Percentiles rank a stretch among this genome's conserved stretches.
Evolutionary conservation across 2,329 filamentous ascomycete species (phyloP).

Genomic region (Penicillium capsulatum): DNA sequence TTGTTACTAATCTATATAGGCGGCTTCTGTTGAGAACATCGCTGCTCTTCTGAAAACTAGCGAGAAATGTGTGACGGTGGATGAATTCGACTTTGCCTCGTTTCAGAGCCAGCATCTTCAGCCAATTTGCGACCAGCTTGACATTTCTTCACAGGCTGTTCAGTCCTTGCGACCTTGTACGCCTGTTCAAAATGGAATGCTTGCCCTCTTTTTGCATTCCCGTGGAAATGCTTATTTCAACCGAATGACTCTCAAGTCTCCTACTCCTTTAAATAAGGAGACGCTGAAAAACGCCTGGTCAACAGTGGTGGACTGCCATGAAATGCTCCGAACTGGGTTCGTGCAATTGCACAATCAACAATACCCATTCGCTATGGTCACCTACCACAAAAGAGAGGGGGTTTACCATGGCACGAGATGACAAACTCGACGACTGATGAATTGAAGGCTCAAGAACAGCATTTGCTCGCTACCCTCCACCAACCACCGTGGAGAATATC

Average conservation of each 20-base stretch:
- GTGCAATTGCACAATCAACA: slow-evolving; percentile 56
- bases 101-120: slow-evolving; percentile 48
- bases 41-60: slow-evolving; percentile 38
- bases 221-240: slow-evolving; percentile 71
- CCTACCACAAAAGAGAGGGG: slow-evolving; percentile 45
- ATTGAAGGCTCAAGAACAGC: slow-evolving; percentile 11
- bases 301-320: slow-evolving; percentile 51
- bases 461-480: slow-evolving; percentile 47
- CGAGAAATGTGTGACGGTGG: slow-evolving; percentile 12
- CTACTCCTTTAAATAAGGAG: slow-evolving; percentile 32
- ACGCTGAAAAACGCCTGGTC: slow-evolving; percentile 58
- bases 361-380: slow-evolving; percentile 70
- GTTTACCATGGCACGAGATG: slow-evolving; percentile 44
- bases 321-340: slow-evolving; percentile 76
- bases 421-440: neutral
- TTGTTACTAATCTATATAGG: slow-evolving; percentile 23
- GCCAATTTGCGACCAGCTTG: slow-evolving; percentile 29
- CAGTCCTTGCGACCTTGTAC: slow-evolving; percentile 72
- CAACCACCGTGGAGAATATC: slow-evolving; percentile 61
- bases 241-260: slow-evolving; percentile 55
- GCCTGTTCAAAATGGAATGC: slow-evolving; percentile 71
- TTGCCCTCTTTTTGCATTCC: slow-evolving; percentile 68
- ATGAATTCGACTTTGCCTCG: slow-evolving; percentile 45
- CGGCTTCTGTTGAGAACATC: slow-evolving; percentile 36
- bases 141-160: slow-evolving; percentile 38